Conservation (phyloP, 805 yeast genomes). For the Kuraishia floccosa region DNA sequence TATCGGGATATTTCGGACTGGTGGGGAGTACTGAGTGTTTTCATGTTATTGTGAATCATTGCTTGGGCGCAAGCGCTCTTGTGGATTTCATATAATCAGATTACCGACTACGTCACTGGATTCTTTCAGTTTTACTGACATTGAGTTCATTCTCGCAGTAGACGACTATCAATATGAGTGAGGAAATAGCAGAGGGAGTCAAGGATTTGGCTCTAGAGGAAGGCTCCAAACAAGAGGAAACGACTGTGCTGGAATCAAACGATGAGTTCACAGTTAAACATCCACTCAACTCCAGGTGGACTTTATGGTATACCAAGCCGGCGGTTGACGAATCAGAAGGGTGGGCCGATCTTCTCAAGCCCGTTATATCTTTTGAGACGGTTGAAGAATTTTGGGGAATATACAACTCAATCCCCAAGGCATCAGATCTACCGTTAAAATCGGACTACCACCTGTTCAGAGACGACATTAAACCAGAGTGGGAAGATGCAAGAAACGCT, state of each 20-base stretch:
- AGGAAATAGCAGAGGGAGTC: slow-evolving; percentile 19
- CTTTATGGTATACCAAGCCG: slow-evolving; percentile 97
- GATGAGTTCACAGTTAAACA: slow-evolving; percentile 70
- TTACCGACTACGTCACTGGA: no score
- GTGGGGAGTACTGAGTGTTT: no score
- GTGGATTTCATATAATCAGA: no score
- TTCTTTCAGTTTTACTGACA: no score
- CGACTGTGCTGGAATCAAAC: slow-evolving; percentile 45
- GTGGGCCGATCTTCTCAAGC: slow-evolving; percentile 89
- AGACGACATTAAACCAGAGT: slow-evolving; percentile 91
- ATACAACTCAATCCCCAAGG: slow-evolving; percentile 85
- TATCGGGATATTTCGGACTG: no score
- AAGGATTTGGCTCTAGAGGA: slow-evolving; percentile 22
- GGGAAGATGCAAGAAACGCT: slow-evolving; percentile 88
- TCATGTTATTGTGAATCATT: no score
- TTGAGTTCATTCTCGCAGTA: no score
- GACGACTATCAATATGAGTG: background rate
- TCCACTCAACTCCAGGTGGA: slow-evolving; percentile 87
- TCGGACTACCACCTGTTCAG: slow-evolving; percentile 94
- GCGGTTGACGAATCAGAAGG: slow-evolving; percentile 66
- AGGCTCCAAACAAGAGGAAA: slow-evolving; percentile 8
- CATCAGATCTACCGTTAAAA: slow-evolving; percentile 79
- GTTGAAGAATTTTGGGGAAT: slow-evolving; percentile 99
- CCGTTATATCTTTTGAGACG: slow-evolving; percentile 84
- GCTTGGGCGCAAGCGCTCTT: no score